These are phyloP conservation scores for Diversispora eburnea DNA, from an alignment of 192 early-diverging fungal genomes.

Conservation along the genomic window DNA sequence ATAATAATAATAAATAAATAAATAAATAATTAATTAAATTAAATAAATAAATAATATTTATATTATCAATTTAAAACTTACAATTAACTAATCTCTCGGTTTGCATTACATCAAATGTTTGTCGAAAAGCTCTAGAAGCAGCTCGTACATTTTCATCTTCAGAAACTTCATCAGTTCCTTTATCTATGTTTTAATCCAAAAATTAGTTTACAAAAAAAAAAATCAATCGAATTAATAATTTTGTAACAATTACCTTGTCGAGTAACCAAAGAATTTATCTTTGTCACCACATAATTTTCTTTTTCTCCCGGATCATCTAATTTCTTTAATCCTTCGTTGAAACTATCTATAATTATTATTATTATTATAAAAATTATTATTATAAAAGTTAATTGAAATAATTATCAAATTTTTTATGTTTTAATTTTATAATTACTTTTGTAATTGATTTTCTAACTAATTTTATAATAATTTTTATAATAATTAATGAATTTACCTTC, in stretches of 20 bases:
- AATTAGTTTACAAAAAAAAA: slow-evolving; percentile 4
- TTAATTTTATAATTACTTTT: slow-evolving; percentile 2
- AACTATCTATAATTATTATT: slow-evolving; percentile 56
- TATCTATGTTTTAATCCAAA: slow-evolving; percentile 43
- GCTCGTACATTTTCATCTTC: slow-evolving; percentile 83
- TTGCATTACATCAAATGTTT: slow-evolving; percentile 77
- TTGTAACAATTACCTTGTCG: slow-evolving; percentile 54
- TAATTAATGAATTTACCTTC: slow-evolving; percentile 45
- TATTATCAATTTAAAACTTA: slow-evolving; percentile 35
- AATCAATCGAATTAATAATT: background rate
- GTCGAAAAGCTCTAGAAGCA: slow-evolving; percentile 83
- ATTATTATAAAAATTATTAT: background rate
- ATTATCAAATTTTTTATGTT: background rate
- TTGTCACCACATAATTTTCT: slow-evolving; percentile 84
- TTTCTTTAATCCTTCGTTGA: slow-evolving; percentile 62
- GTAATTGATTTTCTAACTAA: no score
- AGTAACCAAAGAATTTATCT: slow-evolving; percentile 84
- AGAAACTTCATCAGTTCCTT: slow-evolving; percentile 74
- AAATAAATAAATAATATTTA: background rate
- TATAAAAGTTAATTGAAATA: background rate
- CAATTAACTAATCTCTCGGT: slow-evolving; percentile 90
- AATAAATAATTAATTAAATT: background rate
- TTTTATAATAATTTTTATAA: no score
- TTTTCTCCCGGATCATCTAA: slow-evolving; percentile 78
- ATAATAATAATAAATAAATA: background rate